Evolutionary conservation across 1,284 basidiomycete genomes (phyloP), one percentile per base, ranked within the genome.

Genomic region (Naganishia sp.): DNA sequence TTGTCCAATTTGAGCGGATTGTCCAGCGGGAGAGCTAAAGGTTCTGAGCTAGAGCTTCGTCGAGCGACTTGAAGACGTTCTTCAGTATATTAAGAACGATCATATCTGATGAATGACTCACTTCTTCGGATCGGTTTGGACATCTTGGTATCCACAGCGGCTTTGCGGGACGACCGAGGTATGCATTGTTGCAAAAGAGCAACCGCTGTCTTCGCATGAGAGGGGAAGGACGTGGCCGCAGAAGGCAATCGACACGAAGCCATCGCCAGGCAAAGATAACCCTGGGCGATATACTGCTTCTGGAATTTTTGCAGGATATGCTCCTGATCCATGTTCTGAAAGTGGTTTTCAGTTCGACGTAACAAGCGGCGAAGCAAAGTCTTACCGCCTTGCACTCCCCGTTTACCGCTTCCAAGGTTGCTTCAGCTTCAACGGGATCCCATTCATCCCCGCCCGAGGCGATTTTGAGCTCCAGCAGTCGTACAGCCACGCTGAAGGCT

Each of bases 191-290:
- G 68, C 69, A 84, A 82, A 46, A 80, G 55, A 3, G 81, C 79
- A 43, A 82, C 72, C 2, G 75, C 73, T 50, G 78, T 74, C 43
- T 82, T 71, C 15, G 73, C 83, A 81, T 72, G 65, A 3, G 21
- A 46, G 21, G 61, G 44, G 36, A 74, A 50, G 7, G 23, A 28
- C 11, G 16, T 33, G 25, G 28, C 57, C 11, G 57, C 28, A 21
- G 56, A 18, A 25, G 64, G n/a, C n/a, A 44, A 9, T 21, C 66
- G 52, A 25, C 42, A 36, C 11, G 70, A 64, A 61, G 71, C 61
- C 44, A 75, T 61, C 1, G 71, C 73, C 48, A 72, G 53, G 68
- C 68, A 72, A 18, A 78, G 67, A 60, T 75, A 72, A 0, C 72
- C 68, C 33, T 71, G 55, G 9, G 70, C 72, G n/a, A 68, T 45